Base-by-base conservation (phyloP, 116 monocot species). In the Papilionanthe hybrid region DNA sequence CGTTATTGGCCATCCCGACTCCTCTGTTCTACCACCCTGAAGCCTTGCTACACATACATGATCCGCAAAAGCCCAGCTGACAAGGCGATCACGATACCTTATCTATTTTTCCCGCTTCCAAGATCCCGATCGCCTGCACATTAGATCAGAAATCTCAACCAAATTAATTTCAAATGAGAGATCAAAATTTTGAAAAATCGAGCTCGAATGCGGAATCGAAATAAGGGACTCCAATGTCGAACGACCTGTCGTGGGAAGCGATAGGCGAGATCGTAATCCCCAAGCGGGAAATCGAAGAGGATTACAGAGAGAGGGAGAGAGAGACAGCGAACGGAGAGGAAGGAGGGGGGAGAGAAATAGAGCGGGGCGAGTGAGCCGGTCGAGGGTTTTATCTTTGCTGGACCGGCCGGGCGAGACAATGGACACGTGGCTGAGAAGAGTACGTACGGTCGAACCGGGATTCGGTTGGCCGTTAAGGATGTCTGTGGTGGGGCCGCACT, bases 111-210 rank as follows among this genome's bases (percentile, higher is more conserved):
- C 73, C 73, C 73, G 73, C 75, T 50, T 9, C 49, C 47, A n/a
- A 75, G 47, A 75, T 75, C 75, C 48, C 49, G 75, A 17, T 27
- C 75, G 25, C 75, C 75, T 75, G 49, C 75, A 75, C 27, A 73
- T 10, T 53, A 17, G 53, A 15, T 53, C 53, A 53, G 4, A 15
- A 53, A 53, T 53, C 53, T 53, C 53, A 53, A 53, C 4, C 6
- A 60, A 60, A 60, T 60, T 32, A 28, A 28, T 22, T 17, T 12
- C 30, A 32, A 32, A 69, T 12, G 7, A 22, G 4, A 37, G 10
- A 13, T 11, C 30, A 11, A 30, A 69, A n/a, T 17, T 4, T 57
- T 32, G 13, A 15, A 30, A 13, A 3, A 69, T 32, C 69, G 32
- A 69, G 37, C 4, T 69, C 37, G 69, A 30, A 30, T 12, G 37